These are phyloP conservation scores for Mortierella sp. DNA, from an alignment of 371 early-diverging fungal species.

Conservation along the genomic window DNA sequence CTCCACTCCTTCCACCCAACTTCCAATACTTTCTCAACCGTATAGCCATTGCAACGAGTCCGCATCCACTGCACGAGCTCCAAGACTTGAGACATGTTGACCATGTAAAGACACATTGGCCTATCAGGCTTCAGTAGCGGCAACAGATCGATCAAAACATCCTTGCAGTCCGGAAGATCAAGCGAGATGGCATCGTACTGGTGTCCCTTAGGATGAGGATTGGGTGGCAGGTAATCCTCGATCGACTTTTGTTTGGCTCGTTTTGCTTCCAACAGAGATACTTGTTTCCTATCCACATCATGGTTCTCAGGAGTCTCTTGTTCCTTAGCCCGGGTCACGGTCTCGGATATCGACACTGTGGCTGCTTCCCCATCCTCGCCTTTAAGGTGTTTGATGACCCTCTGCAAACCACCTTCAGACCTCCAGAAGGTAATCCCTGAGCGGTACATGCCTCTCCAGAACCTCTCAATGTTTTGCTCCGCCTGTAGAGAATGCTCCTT, in stretches of 20 bases:
- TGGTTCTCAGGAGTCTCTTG: not conserved
- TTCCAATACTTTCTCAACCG: conserved; percentile 71
- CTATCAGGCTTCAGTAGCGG: conserved; percentile 71
- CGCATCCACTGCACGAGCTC: conserved; percentile 62
- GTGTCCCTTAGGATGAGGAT: conserved; percentile 42
- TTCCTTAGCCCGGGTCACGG: conserved; percentile 3
- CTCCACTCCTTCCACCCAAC: conserved; percentile 81
- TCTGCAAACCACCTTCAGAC: conserved; percentile 52
- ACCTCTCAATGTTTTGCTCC: conserved; percentile 62
- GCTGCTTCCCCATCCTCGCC: conserved; percentile 9
- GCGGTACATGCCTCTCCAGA: conserved; percentile 65
- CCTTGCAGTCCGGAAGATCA: conserved; percentile 78
- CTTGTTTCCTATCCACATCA: conserved; percentile 19
- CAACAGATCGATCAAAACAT: conserved; percentile 58
- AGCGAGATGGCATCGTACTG: conserved; percentile 73
- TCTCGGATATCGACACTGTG: not conserved
- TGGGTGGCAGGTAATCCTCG: conserved; percentile 13
- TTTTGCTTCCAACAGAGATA: no score
- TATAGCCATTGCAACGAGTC: conserved; percentile 29
- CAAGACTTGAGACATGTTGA: conserved; percentile 82
- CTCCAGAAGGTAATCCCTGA: conserved; percentile 64
- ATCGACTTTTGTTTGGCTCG: conserved; percentile 20
- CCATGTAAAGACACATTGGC: conserved; percentile 75
- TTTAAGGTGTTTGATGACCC: conserved; percentile 21
- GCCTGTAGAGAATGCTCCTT: conserved; percentile 64